Base-by-base conservation (phyloP, 192 early-diverging fungal species). In the Globomyces pollinis-pini region DNA sequence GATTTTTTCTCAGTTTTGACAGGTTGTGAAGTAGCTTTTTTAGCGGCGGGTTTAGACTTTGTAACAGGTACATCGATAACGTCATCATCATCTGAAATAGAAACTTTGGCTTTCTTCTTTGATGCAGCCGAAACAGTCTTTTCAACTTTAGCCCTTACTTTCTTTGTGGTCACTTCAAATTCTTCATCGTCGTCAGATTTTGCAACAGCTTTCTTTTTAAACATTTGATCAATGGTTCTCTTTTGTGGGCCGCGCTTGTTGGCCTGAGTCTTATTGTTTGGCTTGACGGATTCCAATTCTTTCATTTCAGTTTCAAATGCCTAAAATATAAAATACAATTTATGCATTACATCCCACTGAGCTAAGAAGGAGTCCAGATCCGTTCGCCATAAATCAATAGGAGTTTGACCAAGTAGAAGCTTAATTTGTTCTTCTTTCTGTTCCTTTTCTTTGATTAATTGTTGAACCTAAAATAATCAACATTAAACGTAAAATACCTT, bases 321-420 rank as follows among this genome's bases (percentile, higher is more conserved):
- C 67, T 69, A 28, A 18, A 26, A 36, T 23, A n/a, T 64, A 51
- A 13, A n/a, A n/a, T n/a, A n/a, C n/a, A n/a, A 2, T 32, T 7
- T 1, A 61, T 34, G 20, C 41, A 59, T 55, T 36, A 74, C 81
- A 43, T 94, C 71, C 93, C 93, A 99, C 60, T 83, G 71, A n/a
- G 62, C 76, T 35, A 90, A 60, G 42, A 96, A 88, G n/a, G 64
- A 74, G n/a, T 91, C 85, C 45, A 99, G 63, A 63, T 99, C 96
- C 26, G 73, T 60, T 13, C 77, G 71, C 96, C 96, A 99, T 38
- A 96, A 70, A 54, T 88, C 81, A 28, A 77, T 67, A 0, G 91
- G 80, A 9, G 87, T 70, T 50, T 79, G 82, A 1, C 69, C 70
- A 4, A 84, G 66, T 56, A 93, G 59, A 1, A 68, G 62, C 21